Evolutionary conservation across 129 eudicot genomes (phyloP).

Genomic region (Smallanthus sonchifolius): DNA sequence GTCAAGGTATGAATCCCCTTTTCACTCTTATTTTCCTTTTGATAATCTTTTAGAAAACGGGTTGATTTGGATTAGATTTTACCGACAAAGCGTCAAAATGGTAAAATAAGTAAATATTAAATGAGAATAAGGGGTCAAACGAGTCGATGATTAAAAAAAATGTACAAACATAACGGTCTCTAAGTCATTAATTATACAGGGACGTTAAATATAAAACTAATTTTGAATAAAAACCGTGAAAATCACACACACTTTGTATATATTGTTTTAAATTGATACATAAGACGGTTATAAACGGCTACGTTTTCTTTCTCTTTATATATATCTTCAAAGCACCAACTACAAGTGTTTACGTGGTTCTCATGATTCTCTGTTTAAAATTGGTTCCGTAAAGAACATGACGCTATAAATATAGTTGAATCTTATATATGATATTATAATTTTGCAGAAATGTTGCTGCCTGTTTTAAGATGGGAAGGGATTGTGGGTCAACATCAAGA

Average conservation of each 20-base stretch:
- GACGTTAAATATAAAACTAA: too few relatives aligned
- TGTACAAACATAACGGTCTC: too few relatives aligned
- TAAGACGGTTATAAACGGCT: not conserved
- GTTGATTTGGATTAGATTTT: not conserved
- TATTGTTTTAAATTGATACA: not conserved
- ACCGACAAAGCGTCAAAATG: not conserved
- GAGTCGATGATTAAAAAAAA: not conserved
- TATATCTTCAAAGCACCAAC: not conserved
- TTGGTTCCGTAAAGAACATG: not conserved
- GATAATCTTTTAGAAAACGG: not conserved
- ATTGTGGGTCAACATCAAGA: not conserved
- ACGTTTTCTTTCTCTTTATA: not conserved
- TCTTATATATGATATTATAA: not conserved
- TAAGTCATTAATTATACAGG: too few relatives aligned
- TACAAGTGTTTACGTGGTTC: not conserved
- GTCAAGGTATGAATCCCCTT: slow-evolving; percentile 38
- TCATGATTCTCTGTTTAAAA: not conserved
- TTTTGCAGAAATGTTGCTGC: slow-evolving; percentile 33
- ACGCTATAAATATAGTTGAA: not conserved
- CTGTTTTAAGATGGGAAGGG: slow-evolving; percentile 16
- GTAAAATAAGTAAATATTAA: not conserved
- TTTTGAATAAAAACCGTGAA: too few relatives aligned
- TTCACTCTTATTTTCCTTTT: not conserved
- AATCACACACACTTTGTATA: too few relatives aligned
- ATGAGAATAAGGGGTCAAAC: not conserved